phyloP scores from a whole-genome alignment of 2,329 filamentous ascomycete species.

The Aureobasidium sp. region DNA sequence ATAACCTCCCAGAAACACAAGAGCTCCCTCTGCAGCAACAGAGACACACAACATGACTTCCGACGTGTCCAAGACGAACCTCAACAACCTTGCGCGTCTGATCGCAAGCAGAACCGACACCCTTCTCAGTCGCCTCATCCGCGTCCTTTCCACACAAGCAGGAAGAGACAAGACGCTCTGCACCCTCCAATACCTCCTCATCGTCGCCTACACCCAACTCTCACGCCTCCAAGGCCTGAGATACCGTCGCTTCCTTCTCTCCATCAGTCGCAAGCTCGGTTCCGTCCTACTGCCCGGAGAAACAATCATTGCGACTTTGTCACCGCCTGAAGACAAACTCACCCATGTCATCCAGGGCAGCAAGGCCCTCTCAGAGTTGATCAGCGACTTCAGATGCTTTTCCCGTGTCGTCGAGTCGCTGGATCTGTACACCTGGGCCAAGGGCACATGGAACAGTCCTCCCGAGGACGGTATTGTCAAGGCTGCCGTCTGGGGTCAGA shows the following conservation, averaged over 20 bases:
- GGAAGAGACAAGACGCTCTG: slow-evolving; percentile 33
- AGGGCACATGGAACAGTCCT: slow-evolving; percentile 28
- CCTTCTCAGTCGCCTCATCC: slow-evolving; percentile 25
- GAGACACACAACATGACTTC: not conserved
- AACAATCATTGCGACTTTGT: slow-evolving; percentile 30
- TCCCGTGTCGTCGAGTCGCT: slow-evolving; percentile 68
- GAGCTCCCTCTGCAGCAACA: not conserved
- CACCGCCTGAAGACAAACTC: slow-evolving; percentile 25
- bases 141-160: slow-evolving; percentile 30
- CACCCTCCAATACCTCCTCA: slow-evolving; percentile 36
- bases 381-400: slow-evolving; percentile 65
- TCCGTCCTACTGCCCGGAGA: slow-evolving; percentile 33
- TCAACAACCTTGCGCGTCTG: not conserved
- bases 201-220: slow-evolving; percentile 32
- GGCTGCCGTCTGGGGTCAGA: slow-evolving; percentile 56
- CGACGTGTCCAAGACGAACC: not conserved
- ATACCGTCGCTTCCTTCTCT: slow-evolving; percentile 28
- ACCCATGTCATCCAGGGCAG: slow-evolving; percentile 26
- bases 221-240: slow-evolving; percentile 27
- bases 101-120: slow-evolving; percentile 23
- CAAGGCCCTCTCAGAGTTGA: slow-evolving; percentile 50
- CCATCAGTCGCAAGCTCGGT: slow-evolving; percentile 29
- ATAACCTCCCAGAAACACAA: not conserved
- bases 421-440: slow-evolving; percentile 61
- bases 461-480: slow-evolving; percentile 37